A percentile compares a stretch with the other conserved stretches of the same genome.
phyloP scores from a whole-genome alignment of 2,329 filamentous ascomycete genomes.

The Hymenoscyphus infarciens region DNA sequence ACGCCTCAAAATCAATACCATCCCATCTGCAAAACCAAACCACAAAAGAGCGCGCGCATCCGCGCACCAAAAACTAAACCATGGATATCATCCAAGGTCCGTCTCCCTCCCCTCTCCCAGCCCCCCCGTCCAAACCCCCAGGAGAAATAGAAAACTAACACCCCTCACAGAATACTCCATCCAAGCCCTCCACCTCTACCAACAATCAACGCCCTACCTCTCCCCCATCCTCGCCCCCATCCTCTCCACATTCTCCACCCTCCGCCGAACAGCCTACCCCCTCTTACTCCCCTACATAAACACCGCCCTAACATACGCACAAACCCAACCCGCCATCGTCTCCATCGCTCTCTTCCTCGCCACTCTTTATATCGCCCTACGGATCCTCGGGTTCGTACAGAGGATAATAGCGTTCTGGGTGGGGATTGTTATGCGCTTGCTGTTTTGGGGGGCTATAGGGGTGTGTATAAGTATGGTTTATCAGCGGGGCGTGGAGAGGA shows the following conservation, averaged over 20 bases:
- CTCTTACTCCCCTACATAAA: constrained; percentile 25
- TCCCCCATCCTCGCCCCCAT: constrained; percentile 13
- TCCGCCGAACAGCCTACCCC: constrained; percentile 15
- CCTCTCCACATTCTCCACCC: neutral
- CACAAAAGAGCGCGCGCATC: neutral
- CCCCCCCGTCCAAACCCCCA: neutral
- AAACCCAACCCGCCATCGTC: constrained; percentile 37
- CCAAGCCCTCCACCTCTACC: constrained; percentile 21
- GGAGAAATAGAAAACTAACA: neutral
- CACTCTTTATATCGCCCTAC: constrained; percentile 59
- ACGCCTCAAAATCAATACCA: too few species aligned
- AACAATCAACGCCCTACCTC: constrained; percentile 24
- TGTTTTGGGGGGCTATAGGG: constrained; percentile 61
- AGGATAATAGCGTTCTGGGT: constrained; percentile 76
- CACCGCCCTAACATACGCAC: constrained; percentile 16
- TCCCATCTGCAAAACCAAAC: too few species aligned
- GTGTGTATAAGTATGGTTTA: constrained; percentile 54
- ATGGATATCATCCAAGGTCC: constrained; percentile 1
- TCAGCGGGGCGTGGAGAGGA: constrained; percentile 63
- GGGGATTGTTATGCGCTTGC: constrained; percentile 57
- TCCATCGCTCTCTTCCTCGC: constrained; percentile 54
- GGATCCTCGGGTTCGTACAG: constrained; percentile 65
- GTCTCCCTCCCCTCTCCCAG: neutral
- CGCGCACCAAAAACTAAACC: neutral
- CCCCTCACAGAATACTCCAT: constrained; percentile 20